Evolutionary conservation across 78 protist genomes (phyloP), one percentile per base, ranked within the genome.

Genomic region (Dictyostelium brefeldianum): DNA sequence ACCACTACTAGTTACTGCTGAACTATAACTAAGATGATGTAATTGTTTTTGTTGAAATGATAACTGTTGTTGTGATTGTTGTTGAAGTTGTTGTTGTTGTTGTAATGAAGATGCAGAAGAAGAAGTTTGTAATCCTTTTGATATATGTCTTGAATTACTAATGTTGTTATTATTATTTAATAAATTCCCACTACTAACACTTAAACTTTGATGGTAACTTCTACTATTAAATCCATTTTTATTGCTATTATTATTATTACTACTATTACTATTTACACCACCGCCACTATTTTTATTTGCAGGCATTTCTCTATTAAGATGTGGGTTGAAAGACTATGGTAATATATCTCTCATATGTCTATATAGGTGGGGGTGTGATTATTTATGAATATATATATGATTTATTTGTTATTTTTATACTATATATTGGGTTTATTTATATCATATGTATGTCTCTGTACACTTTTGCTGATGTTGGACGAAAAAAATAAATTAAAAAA

Each of bases 21-120:
- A 59, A n/a, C 69, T 59, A 22, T 25, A 20, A 11, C 27, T 73
- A 5, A n/a, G 57, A 46, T 73, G 80, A 41, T 64, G 20, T 22
- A 18, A 20, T n/a, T 64, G 27, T 22, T 64, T 11, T 20, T 64
- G 71, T n/a, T n/a, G 71, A 11, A 18, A 64, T 64, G 12, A 20
- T 15, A n/a, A 20, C 27, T 64, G 71, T 64, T 36, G 43, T 36
- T 36, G 43, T 65, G 25, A 27, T 65, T 9, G 10, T 62, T 12
- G 36, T 27, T 67, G 47, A 4, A 31, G 75, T 10, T 67, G 75
- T 4, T 10, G 48, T 43, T 71, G 78, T 43, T 43, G 78, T 71
- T 71, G 78, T 43, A 43, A 20, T 20, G 78, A 46, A 15, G 78
- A 71, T 17, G 78, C 22, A 47, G 77, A 36, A 27, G 77, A 69